These are phyloP conservation scores for Pleurozium schreberi DNA, from an alignment of 225 moss, liverwort and hornwort genomes.

Conservation along the genomic window DNA sequence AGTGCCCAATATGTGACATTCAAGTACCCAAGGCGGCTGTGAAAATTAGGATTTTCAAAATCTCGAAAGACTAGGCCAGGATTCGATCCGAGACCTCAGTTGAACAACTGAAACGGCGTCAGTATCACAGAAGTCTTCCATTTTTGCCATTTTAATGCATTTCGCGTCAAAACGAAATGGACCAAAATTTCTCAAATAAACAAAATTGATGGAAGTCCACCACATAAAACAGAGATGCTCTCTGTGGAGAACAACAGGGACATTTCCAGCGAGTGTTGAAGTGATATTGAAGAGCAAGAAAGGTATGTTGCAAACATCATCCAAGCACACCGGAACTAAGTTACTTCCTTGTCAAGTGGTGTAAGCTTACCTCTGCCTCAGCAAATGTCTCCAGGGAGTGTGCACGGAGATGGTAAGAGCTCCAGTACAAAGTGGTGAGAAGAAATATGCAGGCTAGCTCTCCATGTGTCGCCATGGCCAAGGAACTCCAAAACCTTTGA, in stretches of 20 bases:
- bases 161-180: neutral
- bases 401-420: neutral
- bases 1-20: neutral
- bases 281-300: neutral
- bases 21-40: neutral
- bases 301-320: neutral
- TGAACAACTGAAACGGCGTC: neutral
- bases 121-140: neutral
- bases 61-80: too few relatives aligned
- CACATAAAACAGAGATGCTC: too few relatives aligned
- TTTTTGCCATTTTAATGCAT: neutral
- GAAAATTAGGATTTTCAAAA: neutral
- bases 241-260: neutral
- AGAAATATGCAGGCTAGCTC: neutral
- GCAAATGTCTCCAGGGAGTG: neutral
- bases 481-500: neutral
- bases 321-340: neutral
- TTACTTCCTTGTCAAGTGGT: neutral
- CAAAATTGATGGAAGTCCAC: neutral
- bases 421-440: neutral
- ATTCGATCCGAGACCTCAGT: neutral
- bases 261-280: neutral
- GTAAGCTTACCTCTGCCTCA: neutral
- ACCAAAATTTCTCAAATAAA: fast-evolving
- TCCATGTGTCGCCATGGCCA: neutral